Conservation (phyloP, 2,329 filamentous ascomycete genomes). For the Cercospora zeina region DNA sequence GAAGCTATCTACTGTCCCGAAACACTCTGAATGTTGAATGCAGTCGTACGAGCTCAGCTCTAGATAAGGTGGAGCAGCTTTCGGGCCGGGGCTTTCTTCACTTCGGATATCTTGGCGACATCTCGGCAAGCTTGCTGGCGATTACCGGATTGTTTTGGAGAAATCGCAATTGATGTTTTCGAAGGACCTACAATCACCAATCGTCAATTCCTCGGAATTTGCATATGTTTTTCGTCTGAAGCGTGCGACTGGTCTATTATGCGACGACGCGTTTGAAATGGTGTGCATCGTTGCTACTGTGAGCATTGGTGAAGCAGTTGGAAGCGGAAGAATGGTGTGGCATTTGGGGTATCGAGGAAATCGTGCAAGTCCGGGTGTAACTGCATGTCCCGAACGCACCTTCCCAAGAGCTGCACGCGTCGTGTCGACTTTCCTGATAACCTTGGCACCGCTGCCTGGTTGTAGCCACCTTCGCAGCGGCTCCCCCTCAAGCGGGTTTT, state of each 20-base stretch:
- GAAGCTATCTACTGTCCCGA: not conserved
- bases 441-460: not conserved
- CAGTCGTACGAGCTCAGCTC: slow-evolving; percentile 12
- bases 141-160: not conserved
- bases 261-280: not conserved
- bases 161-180: not conserved
- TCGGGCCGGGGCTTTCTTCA: slow-evolving; percentile 11
- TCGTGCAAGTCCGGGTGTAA: not conserved
- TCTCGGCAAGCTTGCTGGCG: slow-evolving; percentile 1
- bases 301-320: too few species aligned
- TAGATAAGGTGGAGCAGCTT: slow-evolving; percentile 5
- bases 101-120: slow-evolving; percentile 10
- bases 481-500: not conserved
- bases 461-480: not conserved
- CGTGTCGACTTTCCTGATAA: not conserved
- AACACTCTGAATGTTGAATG: not conserved
- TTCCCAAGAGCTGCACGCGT: not conserved
- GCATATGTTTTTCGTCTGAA: not conserved
- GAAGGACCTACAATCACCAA: not conserved
- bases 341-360: not conserved
- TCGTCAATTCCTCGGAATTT: not conserved
- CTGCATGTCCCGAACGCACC: not conserved
- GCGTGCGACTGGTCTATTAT: not conserved
- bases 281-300: not conserved
- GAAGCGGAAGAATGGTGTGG: too few species aligned